phyloP scores from a whole-genome alignment of 2,329 filamentous ascomycete genomes.

The Rutstroemia sydowiana region DNA sequence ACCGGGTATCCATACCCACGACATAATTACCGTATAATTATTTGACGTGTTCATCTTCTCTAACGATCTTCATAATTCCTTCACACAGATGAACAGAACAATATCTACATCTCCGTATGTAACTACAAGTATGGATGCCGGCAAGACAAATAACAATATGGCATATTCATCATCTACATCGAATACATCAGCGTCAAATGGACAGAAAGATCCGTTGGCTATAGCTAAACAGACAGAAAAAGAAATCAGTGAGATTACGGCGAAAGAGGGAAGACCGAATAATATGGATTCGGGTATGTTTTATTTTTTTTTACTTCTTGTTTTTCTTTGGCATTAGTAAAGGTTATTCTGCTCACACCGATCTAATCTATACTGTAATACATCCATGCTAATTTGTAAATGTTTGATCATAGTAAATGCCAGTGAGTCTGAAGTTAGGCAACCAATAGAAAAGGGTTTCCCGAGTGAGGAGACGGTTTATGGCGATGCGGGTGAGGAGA shows the following conservation, averaged over 20 bases:
- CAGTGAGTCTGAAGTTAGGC: no score
- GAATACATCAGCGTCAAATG: neutral
- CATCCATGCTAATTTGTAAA: no score
- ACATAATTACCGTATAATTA: no score
- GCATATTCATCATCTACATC: neutral
- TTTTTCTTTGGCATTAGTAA: neutral
- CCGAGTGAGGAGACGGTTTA: neutral
- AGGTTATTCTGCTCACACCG: neutral
- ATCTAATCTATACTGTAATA: no score
- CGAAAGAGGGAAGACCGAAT: neutral
- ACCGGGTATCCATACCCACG: no score
- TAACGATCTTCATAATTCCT: no score
- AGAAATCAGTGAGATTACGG: neutral
- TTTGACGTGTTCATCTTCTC: no score
- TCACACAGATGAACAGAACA: no score
- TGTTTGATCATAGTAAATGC: no score
- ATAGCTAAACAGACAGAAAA: neutral
- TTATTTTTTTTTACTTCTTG: neutral
- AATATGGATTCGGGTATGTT: neutral
- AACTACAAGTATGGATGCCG: no score
- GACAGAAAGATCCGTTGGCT: neutral
- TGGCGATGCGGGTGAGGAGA: neutral
- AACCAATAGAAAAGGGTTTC: neutral
- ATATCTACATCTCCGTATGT: no score
- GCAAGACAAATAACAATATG: no score